Base-by-base conservation (phyloP, 495 filamentous ascomycete genomes). In the Aspergillus carlsbadensis region DNA sequence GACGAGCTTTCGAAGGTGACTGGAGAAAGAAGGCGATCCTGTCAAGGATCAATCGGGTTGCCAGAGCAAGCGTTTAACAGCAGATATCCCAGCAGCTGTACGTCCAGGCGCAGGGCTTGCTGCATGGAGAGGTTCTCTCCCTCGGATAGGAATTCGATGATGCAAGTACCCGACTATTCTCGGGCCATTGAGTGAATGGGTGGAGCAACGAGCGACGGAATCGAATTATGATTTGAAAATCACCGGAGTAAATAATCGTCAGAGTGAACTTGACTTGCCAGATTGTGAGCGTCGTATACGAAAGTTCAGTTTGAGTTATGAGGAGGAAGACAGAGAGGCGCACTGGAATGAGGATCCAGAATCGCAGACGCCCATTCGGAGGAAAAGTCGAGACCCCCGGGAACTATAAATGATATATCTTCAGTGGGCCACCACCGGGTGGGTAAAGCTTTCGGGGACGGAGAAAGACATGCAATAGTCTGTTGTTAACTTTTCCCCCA, bases 161-260 rank as follows among this genome's bases (percentile, higher is more conserved):
- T 65, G 63, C 63, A 62, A 37, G 44, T 58, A 65, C 57, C 63
- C 63, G 63, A 43, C 34, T 60, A 56, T 53, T 42, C 44, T 48
- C 50, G 52, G 55, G 43, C 52, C 44, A 65, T 65, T 59, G 54
- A 54, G 43, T 48, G 54, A 54, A 42, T 48, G 54, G 21, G 63
- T 65, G 56, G 59, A 59, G 57, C 29, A 57, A 41, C 36, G 24
- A 37, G 40, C 17, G 11, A 24, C 33, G 6, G 34, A 56, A 55
- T 18, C 45, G 36, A 52, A 52, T 33, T 52, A 45, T 40, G 55
- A 47, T 39, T 33, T 24, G 46, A 44, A 53, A 51, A 41, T 31
- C 37, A 50, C 21, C 34, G 36, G 46, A 42, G 40, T 15, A 36
- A 40, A 52, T 33, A 33, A 52, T 20, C 11, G 24, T n/a, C 47